Percentiles rank a stretch among this genome's conserved stretches.
Evolutionary conservation across 1,284 basidiomycete species (phyloP).

Genomic region (Marasmius fiardii): DNA sequence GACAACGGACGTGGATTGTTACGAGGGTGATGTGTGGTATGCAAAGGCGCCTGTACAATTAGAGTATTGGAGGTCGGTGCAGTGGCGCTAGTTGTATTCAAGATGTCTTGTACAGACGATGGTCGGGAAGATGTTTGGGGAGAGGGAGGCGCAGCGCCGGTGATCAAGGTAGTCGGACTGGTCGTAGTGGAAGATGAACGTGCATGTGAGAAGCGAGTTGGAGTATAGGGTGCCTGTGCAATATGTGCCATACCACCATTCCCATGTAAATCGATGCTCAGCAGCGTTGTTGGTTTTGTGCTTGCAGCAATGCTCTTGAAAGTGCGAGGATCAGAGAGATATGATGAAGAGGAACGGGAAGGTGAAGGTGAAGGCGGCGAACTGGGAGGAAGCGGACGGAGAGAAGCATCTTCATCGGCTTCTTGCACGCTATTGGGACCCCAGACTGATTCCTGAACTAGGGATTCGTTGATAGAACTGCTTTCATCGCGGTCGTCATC

Average conservation of each 20-base stretch:
- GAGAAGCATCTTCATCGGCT: constrained; percentile 88
- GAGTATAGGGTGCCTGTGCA: constrained; percentile 74
- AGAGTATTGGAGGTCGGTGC: constrained; percentile 2
- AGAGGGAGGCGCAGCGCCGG: constrained; percentile 54
- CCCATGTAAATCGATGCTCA: constrained; percentile 80
- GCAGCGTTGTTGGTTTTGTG: constrained; percentile 92
- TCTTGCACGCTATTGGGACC: constrained; percentile 69
- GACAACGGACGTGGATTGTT: constrained; percentile 93
- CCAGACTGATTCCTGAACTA: constrained; percentile 68
- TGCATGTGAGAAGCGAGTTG: constrained; percentile 53
- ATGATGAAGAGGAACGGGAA: constrained; percentile 75
- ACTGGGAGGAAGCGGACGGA: constrained; percentile 84
- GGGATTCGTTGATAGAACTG: constrained; percentile 43
- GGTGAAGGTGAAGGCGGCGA: constrained; percentile 81
- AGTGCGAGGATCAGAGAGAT: constrained; percentile 75
- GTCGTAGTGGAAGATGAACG: constrained; percentile 56
- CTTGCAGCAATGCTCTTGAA: constrained; percentile 82
- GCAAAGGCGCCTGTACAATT: constrained; percentile 74
- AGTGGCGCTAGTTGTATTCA: background rate
- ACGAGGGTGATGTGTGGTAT: constrained; percentile 88
- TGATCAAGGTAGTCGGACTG: constrained; percentile 35
- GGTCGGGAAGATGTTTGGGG: constrained; percentile 43
- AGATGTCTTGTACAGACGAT: constrained; percentile 36
- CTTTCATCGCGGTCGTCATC: constrained; percentile 51
- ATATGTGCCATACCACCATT: constrained; percentile 89